Conservation (phyloP, 2,329 filamentous ascomycete genomes). For the Capronia epimyces region DNA sequence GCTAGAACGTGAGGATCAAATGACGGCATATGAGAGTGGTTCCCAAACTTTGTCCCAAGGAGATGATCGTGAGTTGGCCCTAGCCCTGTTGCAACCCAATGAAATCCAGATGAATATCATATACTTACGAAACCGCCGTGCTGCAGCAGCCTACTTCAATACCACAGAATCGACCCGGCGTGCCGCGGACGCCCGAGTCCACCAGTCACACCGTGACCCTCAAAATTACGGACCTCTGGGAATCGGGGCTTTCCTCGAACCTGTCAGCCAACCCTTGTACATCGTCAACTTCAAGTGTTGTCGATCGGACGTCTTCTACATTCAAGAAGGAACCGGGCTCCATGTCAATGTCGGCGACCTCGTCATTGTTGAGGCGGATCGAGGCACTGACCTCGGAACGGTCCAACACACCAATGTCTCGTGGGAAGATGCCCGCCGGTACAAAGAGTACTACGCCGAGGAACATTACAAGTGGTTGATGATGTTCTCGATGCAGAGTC, state of each 20-base stretch:
- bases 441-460: constrained; percentile 86
- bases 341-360: constrained; percentile 86
- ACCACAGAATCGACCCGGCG: constrained; percentile 32
- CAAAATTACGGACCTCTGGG: constrained; percentile 26
- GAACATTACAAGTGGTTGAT: constrained; percentile 98
- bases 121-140: constrained; percentile 38
- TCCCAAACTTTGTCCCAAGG: constrained; percentile 35
- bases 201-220: constrained; percentile 21
- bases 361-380: constrained; percentile 95
- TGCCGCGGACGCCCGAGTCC: constrained; percentile 40
- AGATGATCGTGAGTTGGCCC: constrained; percentile 42
- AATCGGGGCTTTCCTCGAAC: constrained; percentile 26
- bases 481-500: constrained; percentile 86
- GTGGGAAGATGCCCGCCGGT: constrained; percentile 77
- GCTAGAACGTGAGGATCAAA: constrained; percentile 36
- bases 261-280: constrained; percentile 66
- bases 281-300: constrained; percentile 96
- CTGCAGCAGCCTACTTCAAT: constrained; percentile 43
- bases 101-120: constrained; percentile 34
- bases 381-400: constrained; percentile 89
- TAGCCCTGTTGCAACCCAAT: constrained; percentile 28
- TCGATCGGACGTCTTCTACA: constrained; percentile 91
- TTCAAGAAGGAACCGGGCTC: constrained; percentile 89
- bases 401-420: constrained; percentile 84
- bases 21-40: constrained; percentile 36